A percentile compares a stretch with the other conserved stretches of the same genome.
Conservation (phyloP, 1,284 basidiomycete genomes). For the Coriolopsis trogii region DNA sequence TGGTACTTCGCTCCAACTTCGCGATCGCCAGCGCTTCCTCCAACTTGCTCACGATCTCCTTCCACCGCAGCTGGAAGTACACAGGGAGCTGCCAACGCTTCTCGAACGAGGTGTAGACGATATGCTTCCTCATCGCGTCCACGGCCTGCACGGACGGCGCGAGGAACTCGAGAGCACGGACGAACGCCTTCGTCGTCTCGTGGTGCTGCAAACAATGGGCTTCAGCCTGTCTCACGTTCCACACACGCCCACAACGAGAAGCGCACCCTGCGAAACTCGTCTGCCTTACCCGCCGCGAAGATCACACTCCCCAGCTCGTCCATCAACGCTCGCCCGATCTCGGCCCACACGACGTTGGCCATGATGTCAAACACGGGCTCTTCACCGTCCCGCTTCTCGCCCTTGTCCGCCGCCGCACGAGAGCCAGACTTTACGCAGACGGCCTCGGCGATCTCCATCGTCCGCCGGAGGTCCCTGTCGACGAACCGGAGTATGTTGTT, state of each 20-base stretch:
- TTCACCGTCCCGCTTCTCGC: slow-evolving; percentile 11
- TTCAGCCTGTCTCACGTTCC: not conserved
- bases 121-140: slow-evolving; percentile 71
- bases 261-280: slow-evolving; percentile 83
- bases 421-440: slow-evolving; percentile 52
- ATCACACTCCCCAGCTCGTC: slow-evolving; percentile 82
- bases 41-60: slow-evolving; percentile 81
- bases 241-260: slow-evolving; percentile 21
- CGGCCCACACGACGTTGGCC: slow-evolving; percentile 87
- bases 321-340: slow-evolving; percentile 78
- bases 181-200: slow-evolving; percentile 81
- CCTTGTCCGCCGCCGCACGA: slow-evolving; percentile 13
- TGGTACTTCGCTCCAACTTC: slow-evolving; percentile 44
- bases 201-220: slow-evolving; percentile 60
- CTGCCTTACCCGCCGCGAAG: slow-evolving; percentile 89
- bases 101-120: slow-evolving; percentile 74
- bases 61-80: slow-evolving; percentile 98
- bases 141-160: slow-evolving; percentile 79
- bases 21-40: slow-evolving; percentile 66
- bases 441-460: slow-evolving; percentile 80
- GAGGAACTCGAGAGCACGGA: slow-evolving; percentile 82
- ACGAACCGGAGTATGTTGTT: slow-evolving; percentile 85
- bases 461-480: slow-evolving; percentile 66
- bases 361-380: slow-evolving; percentile 75
- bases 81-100: slow-evolving; percentile 94